Conservation (phyloP, 139 green algal species). For the Auxenochlorella protothecoides region DNA sequence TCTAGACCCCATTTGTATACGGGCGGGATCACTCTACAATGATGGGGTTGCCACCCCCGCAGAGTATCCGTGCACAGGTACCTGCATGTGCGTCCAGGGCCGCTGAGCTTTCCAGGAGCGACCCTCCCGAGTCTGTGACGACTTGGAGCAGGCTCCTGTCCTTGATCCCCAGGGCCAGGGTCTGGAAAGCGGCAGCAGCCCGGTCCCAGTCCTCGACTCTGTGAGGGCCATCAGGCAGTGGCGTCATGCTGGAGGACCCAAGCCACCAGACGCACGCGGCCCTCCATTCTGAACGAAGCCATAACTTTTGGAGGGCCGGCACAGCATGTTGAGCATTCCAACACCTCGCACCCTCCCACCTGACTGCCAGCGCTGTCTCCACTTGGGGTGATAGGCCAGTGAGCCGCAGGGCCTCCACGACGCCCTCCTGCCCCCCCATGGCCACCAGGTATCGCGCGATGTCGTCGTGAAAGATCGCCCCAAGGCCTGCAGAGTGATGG, state of each 20-base stretch:
- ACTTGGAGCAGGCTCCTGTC: conserved; percentile 11
- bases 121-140: background rate
- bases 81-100: background rate
- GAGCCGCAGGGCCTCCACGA: conserved; percentile 25
- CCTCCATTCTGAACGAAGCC: background rate
- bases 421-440: conserved; percentile 19
- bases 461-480: conserved; percentile 35
- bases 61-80: background rate
- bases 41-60: no score
- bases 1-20: background rate
- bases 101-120: background rate
- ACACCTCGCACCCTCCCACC: background rate
- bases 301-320: background rate
- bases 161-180: conserved; percentile 20
- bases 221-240: background rate
- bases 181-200: conserved; percentile 23
- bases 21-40: no score
- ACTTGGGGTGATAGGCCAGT: conserved; percentile 25
- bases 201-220: conserved; percentile 20
- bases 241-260: background rate
- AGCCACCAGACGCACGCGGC: background rate
- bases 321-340: background rate
- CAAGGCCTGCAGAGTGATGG: conserved; percentile 4
- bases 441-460: conserved; percentile 35
- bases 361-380: conserved; percentile 30